These are phyloP conservation scores for Plasmodium yoelii DNA, from an alignment of 169 alveolate species.

Conservation along the genomic window DNA sequence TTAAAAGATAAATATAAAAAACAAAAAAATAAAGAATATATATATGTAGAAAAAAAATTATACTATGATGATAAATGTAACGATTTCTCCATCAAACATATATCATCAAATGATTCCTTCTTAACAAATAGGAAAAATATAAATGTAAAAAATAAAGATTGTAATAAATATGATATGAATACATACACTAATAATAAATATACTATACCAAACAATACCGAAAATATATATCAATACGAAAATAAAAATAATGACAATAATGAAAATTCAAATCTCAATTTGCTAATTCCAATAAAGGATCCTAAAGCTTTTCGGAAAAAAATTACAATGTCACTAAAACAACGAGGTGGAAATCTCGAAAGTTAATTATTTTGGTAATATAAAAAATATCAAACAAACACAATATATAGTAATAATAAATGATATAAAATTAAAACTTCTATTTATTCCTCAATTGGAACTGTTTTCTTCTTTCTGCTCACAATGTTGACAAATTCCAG, in stretches of 20 bases:
- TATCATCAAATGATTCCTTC: slow-evolving; percentile 3
- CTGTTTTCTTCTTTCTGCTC: slow-evolving; percentile 18
- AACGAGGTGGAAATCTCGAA: neutral
- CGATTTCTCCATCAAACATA: slow-evolving; percentile 13
- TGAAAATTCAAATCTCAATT: neutral
- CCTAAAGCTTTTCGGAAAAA: slow-evolving; percentile 10
- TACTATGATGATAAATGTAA: slow-evolving; percentile 21
- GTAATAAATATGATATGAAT: neutral
- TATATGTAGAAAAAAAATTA: slow-evolving; percentile 27
- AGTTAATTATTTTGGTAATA: neutral
- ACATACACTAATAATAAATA: neutral
- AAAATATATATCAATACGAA: neutral
- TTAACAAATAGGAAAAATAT: neutral
- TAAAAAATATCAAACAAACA: neutral
- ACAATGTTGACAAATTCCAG: slow-evolving; percentile 56
- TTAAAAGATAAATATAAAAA: slow-evolving; percentile 22
- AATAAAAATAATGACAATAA: neutral
- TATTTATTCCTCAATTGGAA: slow-evolving; percentile 13
- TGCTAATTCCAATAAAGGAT: slow-evolving; percentile 22
- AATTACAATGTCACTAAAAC: slow-evolving; percentile 29
- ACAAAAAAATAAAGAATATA: slow-evolving; percentile 2
- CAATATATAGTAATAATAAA: neutral
- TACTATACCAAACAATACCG: neutral
- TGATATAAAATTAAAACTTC: neutral
- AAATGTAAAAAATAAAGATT: neutral